Percentiles rank a stretch among this genome's conserved stretches.
Evolutionary conservation across 1,284 basidiomycete genomes (phyloP).

Genomic region (Puccinia triticina): DNA sequence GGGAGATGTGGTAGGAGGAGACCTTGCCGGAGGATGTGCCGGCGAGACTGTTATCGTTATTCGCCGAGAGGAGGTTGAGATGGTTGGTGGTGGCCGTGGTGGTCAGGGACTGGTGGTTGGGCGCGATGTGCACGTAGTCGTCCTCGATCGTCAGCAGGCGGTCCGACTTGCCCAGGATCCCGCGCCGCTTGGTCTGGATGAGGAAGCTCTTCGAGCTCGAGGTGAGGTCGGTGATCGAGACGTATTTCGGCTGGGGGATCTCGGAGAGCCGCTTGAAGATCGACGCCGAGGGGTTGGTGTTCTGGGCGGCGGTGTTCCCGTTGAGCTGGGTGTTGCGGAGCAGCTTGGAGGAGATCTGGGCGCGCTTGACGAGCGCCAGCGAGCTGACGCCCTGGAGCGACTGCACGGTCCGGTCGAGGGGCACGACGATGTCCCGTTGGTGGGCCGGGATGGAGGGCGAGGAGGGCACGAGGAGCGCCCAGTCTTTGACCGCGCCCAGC

Average conservation of each 20-base stretch:
- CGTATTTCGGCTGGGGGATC: constrained; percentile 67
- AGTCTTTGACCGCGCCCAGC: constrained; percentile 56
- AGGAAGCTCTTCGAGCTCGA: constrained; percentile 73
- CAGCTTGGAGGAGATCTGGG: constrained; percentile 69
- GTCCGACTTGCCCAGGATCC: constrained; percentile 35
- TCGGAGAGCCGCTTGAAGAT: constrained; percentile 86
- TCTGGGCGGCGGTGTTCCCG: constrained; percentile 62
- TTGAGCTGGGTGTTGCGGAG: constrained; percentile 65
- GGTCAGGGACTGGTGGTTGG: constrained; percentile 34
- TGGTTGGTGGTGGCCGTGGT: neutral
- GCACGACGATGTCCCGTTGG: constrained; percentile 70
- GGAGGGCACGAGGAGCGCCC: constrained; percentile 57
- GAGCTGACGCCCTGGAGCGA: constrained; percentile 84
- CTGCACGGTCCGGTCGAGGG: constrained; percentile 92
- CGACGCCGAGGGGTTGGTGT: constrained; percentile 78
- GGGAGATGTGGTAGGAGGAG: constrained; percentile 86
- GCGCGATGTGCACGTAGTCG: constrained; percentile 30
- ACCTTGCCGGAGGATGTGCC: constrained; percentile 78
- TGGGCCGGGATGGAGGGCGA: constrained; percentile 46
- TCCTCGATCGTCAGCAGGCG: constrained; percentile 20
- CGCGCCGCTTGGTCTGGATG: constrained; percentile 37
- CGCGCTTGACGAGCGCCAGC: constrained; percentile 78
- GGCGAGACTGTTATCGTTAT: constrained; percentile 67
- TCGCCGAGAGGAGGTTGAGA: neutral
- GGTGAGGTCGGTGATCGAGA: constrained; percentile 62